Base-by-base conservation (phyloP, 108 stramenopile genomes). In the Cyclotella atomus region DNA sequence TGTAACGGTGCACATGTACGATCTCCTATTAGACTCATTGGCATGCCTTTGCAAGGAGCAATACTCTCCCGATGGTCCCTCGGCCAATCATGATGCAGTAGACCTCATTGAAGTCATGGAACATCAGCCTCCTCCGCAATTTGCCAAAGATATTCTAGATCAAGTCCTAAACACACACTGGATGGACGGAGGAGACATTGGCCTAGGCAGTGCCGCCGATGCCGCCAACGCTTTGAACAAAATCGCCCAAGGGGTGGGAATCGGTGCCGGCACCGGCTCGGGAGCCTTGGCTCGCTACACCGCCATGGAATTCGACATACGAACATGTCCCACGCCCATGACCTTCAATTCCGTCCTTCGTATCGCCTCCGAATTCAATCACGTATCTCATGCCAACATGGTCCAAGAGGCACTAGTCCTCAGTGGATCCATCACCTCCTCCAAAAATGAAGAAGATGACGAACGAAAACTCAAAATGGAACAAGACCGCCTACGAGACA, bases 261-360 rank as follows among this genome's bases (percentile, higher is more conserved):
- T 59, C 14, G 80, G 80, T 15, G 62, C 73, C 17, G 80, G 80
- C 32, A 81, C 80, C 4, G 80, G 80, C 14, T 50, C 80, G 23
- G 80, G 80, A 59, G 44, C 73, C 47, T 63, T 81, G 9, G 59
- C 64, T 32, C 71, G 68, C 59, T 21, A 35, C 19, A 47, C 76
- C 25, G 81, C 80, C 14, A 49, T 46, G 17, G 59, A 70, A 9
- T 75, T 66, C 36, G 80, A 81, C 53, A 56, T 81, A 0, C 73
- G 80, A 21, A 81, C 80, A 6, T 81, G 80, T 44, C 87, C 88
- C 16, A 88, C 88, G 15, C 76, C 82, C 59, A 78, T 89, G 64
- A 87, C 88, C 10, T 89, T 87, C 85, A 91, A 91, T 65, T 80
- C 90, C 0, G 74, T 85, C 2, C 53, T 91, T 34, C 82, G 90